These are phyloP conservation scores for Gaultheria prostrata DNA, from an alignment of 148 eudicot species.

Conservation along the genomic window DNA sequence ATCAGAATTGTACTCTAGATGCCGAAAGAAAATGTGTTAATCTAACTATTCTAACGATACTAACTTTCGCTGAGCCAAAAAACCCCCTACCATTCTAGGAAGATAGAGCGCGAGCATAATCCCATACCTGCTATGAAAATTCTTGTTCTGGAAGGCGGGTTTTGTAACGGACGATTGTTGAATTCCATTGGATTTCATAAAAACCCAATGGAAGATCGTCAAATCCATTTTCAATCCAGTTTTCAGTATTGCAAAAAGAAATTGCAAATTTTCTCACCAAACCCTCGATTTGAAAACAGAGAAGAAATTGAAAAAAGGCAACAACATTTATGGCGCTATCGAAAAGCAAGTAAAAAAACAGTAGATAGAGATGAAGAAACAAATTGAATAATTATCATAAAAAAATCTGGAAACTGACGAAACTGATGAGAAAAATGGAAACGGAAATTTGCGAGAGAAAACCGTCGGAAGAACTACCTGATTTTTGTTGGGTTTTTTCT, in stretches of 20 bases:
- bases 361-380: neutral
- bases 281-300: neutral
- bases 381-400: too few species aligned
- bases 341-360: neutral
- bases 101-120: neutral
- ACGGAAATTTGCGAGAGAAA: conserved; percentile 9
- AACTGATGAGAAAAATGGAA: neutral
- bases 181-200: conserved; percentile 9
- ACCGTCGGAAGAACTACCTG: neutral
- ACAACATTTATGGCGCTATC: neutral
- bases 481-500: neutral
- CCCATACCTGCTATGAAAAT: neutral
- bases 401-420: neutral
- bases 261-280: neutral
- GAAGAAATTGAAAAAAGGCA: neutral
- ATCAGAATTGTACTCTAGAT: too few species aligned
- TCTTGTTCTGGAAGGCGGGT: neutral
- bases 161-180: neutral
- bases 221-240: neutral
- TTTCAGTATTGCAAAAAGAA: neutral
- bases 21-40: too few species aligned
- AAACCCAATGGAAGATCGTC: conserved; percentile 19
- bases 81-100: neutral
- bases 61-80: too few species aligned
- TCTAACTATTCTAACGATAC: too few species aligned